These are phyloP conservation scores for Pleurotus tuoliensis DNA, from an alignment of 768 basidiomycete genomes.

Conservation along the genomic window DNA sequence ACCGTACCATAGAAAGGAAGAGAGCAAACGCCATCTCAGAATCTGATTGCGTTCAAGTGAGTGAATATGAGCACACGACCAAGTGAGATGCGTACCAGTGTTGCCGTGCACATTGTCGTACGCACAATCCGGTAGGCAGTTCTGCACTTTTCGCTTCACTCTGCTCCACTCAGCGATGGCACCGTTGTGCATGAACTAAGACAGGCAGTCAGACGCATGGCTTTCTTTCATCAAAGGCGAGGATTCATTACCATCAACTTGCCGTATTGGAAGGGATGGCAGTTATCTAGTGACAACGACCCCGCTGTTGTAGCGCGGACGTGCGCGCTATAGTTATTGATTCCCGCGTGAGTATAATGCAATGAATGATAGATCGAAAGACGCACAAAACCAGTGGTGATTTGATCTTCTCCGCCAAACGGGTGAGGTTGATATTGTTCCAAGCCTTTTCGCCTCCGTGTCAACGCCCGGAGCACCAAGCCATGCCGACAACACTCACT, in stretches of 20 bases:
- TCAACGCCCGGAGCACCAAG: background rate
- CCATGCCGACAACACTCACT: conserved; percentile 35
- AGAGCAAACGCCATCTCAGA: conserved; percentile 97
- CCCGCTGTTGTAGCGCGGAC: conserved; percentile 93
- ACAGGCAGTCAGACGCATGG: background rate
- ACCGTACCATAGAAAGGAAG: conserved; percentile 72
- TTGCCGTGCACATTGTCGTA: conserved; percentile 90
- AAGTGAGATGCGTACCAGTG: conserved; percentile 54
- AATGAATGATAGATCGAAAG: background rate
- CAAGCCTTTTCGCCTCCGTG: conserved; percentile 60
- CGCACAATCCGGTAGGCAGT: conserved; percentile 71
- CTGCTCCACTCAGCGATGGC: conserved; percentile 80
- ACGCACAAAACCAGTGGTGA: conserved; percentile 91
- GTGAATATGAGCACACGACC: background rate
- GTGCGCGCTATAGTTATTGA: conserved; percentile 54
- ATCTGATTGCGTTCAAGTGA: conserved; percentile 41
- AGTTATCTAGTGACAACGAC: conserved; percentile 88
- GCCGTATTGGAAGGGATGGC: conserved; percentile 91
- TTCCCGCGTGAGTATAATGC: background rate
- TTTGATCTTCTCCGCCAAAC: conserved; percentile 95
- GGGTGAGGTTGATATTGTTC: conserved; percentile 92
- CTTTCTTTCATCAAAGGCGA: background rate
- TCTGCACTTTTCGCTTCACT: conserved; percentile 81
- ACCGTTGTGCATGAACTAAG: conserved; percentile 96
- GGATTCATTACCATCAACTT: conserved; percentile 74